Percentiles rank a stretch among this genome's conserved stretches.
Conservation (phyloP, 176 grass and related monocot genomes). For the Ensete ventricosum region DNA sequence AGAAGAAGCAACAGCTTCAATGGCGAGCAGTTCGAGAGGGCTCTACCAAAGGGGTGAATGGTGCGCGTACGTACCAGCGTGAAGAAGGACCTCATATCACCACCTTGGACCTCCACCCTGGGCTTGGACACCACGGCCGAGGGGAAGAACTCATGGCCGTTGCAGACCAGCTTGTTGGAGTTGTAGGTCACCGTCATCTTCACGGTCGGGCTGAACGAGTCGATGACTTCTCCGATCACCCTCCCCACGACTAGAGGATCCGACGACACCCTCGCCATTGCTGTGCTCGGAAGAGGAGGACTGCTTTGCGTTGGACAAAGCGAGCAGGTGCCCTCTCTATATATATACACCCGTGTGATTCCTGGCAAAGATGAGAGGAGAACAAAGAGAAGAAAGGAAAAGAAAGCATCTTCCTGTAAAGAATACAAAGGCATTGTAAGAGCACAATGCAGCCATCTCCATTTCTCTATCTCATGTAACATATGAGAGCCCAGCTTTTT, state of each 20-base stretch:
- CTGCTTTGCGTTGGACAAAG: not conserved
- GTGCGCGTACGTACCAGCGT: conserved; percentile 41
- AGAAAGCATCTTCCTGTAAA: too few species aligned
- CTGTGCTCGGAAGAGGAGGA: not conserved
- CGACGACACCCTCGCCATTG: conserved; percentile 48
- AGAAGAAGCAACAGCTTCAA: too few species aligned
- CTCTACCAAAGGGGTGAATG: not conserved
- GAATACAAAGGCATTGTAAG: too few species aligned
- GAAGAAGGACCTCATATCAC: conserved; percentile 81
- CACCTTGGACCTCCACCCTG: conserved; percentile 69
- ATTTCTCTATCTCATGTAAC: not conserved
- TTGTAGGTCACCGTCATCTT: conserved; percentile 73
- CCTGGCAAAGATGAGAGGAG: too few species aligned
- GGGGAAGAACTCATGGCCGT: conserved; percentile 85
- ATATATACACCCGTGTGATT: not conserved
- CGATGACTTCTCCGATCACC: conserved; percentile 93
- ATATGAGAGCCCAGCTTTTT: not conserved
- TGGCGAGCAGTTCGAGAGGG: too few species aligned
- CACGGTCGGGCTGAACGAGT: conserved; percentile 66
- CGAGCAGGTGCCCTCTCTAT: not conserved
- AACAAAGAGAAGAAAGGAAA: too few species aligned
- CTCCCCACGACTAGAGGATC: conserved; percentile 73
- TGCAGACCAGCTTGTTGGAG: conserved; percentile 76
- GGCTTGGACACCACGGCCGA: conserved; percentile 55
- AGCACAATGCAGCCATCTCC: too few species aligned